Base-by-base conservation (phyloP, 225 moss, liverwort and hornwort species). In the Anthoceros angustus region DNA sequence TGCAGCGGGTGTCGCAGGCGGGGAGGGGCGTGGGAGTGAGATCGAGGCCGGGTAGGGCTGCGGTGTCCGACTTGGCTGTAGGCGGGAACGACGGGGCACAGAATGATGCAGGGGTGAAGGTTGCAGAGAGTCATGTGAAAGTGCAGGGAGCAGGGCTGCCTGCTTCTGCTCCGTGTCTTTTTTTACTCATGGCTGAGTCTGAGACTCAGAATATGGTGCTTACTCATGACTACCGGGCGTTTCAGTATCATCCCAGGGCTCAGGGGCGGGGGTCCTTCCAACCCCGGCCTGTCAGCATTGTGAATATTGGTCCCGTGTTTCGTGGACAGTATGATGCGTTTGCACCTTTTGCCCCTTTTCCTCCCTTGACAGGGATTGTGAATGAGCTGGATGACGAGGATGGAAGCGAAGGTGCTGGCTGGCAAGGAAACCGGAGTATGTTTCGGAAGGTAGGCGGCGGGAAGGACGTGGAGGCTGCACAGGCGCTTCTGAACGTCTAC, bases 171-270 rank as follows among this genome's bases (percentile, higher is more conserved):
- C 83, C 89, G 20, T 89, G 89, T 66, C 67, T 92, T 42, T 98
- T 92, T 70, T 78, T 98, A 41, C 86, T 98, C 24, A 78, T 92
- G 43, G 79, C 98, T 15, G 92, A 98, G 67, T 87, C 85, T 5
- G 74, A 77, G 62, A 82, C 92, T 62, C 39, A 72, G 11, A 86
- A 83, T 73, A 55, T 84, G 64, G 87, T 87, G 64, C 79, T 83
- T 55, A 98, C 98, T 10, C 86, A 87, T 70, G 98, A 92, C 71
- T 98, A 98, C 71, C 78, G 89, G 63, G 98, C 98, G 62, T 92
- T 81, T 65, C 98, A 98, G 70, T 87, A 82, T 64, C 74, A 80
- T 40, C 70, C 71, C 11, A 84, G 76, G 62, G 64, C 78, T 10
- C 71, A 70, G 25, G 76, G 82, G 42, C 74, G 75, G 23, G 72